A percentile compares a stretch with the other conserved stretches of the same genome.
Evolutionary conservation across 306 rosid genomes (phyloP).

Genomic region (Urtica urens): DNA sequence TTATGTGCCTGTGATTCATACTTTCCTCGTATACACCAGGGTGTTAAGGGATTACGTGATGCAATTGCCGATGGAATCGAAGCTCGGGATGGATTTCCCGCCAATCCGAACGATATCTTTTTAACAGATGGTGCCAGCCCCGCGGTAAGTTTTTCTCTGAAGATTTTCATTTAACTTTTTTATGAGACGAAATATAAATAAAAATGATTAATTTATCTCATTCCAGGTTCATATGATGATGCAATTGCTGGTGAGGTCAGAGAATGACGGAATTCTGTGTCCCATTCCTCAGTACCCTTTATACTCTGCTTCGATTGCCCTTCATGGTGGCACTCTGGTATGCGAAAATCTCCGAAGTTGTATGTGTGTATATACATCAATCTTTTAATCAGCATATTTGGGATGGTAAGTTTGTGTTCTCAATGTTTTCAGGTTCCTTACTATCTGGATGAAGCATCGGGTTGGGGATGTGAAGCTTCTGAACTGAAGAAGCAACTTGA

Average conservation of each 20-base stretch:
- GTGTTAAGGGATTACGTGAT: slow-evolving; percentile 76
- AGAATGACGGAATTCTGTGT: slow-evolving; percentile 72
- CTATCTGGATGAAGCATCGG: slow-evolving; percentile 69
- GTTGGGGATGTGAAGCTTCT: slow-evolving; percentile 76
- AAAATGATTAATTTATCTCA: slow-evolving; percentile 12
- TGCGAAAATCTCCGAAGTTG: neutral
- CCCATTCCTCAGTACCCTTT: slow-evolving; percentile 93
- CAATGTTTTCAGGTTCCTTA: slow-evolving; percentile 62
- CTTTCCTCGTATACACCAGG: slow-evolving; percentile 34
- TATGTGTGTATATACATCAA: too few relatives aligned
- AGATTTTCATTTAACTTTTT: neutral
- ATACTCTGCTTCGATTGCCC: slow-evolving; percentile 88
- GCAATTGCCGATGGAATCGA: slow-evolving; percentile 74
- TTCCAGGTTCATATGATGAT: slow-evolving; percentile 80
- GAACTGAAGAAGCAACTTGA: slow-evolving; percentile 66
- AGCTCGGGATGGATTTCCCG: slow-evolving; percentile 77
- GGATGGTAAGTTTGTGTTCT: too few relatives aligned
- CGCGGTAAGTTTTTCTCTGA: slow-evolving; percentile 33
- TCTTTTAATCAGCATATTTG: too few relatives aligned
- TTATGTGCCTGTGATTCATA: slow-evolving; percentile 2
- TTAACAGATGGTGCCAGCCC: slow-evolving; percentile 98
- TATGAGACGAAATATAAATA: neutral
- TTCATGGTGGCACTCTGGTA: slow-evolving; percentile 87
- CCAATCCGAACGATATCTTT: slow-evolving; percentile 64
- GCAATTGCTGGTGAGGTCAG: slow-evolving; percentile 68